These are phyloP conservation scores for Metroxylon sagu DNA, from an alignment of 176 grass and related monocot species.

Conservation along the genomic window DNA sequence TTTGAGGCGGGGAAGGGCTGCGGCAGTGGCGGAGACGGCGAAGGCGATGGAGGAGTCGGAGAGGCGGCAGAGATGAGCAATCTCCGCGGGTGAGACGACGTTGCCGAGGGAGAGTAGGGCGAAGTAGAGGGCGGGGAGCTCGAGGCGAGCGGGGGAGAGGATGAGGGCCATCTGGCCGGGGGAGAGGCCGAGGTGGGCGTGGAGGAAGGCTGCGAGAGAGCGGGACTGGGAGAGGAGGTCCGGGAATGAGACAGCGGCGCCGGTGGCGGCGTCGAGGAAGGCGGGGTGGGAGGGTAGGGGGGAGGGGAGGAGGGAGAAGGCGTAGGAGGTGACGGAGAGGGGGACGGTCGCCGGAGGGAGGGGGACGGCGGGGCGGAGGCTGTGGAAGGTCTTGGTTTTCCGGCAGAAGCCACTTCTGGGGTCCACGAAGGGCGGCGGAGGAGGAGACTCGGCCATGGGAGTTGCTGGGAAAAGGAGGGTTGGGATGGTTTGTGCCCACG, in stretches of 20 bases:
- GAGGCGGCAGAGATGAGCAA: constrained; percentile 35
- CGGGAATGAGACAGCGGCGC: constrained; percentile 32
- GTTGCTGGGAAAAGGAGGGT: too few relatives aligned
- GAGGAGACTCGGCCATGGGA: too few relatives aligned
- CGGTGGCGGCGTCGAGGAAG: constrained; percentile 41
- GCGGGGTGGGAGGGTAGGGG: constrained; percentile 33
- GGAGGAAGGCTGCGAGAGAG: constrained; percentile 22
- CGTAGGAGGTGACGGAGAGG: constrained; percentile 39
- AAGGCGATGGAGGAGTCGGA: constrained; percentile 53
- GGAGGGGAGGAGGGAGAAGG: constrained; percentile 37
- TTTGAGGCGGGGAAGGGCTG: constrained; percentile 39
- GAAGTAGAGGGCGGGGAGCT: constrained; percentile 60
- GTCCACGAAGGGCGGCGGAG: neutral
- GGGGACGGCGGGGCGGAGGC: constrained; percentile 34
- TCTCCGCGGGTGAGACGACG: constrained; percentile 33
- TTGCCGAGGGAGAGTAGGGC: constrained; percentile 38
- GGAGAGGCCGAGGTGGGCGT: constrained; percentile 2
- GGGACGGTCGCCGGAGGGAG: constrained; percentile 25
- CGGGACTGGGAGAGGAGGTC: constrained; percentile 20
- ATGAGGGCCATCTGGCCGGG: too few relatives aligned
- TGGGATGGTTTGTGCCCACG: too few relatives aligned
- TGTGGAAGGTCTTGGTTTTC: constrained; percentile 35
- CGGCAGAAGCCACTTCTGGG: constrained; percentile 47
- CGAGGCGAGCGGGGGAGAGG: constrained; percentile 23
- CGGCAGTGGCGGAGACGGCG: constrained; percentile 21